Conservation (phyloP, 2,329 filamentous ascomycete species). For the Cryphonectria carpinicola region DNA sequence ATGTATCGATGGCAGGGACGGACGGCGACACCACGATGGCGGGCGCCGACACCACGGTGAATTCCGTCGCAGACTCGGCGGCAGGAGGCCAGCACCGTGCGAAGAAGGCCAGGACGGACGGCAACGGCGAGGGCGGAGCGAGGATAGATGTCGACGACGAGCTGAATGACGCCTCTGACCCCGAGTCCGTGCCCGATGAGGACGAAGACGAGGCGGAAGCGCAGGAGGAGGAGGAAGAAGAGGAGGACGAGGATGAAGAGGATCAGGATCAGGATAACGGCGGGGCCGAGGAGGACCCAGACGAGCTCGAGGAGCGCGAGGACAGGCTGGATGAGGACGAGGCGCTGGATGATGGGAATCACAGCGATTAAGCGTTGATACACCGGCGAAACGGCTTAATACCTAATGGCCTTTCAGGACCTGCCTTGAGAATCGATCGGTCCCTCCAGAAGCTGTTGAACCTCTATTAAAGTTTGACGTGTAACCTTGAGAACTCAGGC, state of each 20-base stretch:
- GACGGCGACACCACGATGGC: slow-evolving; percentile 35
- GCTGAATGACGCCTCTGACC: slow-evolving; percentile 43
- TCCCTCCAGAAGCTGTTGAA: neutral
- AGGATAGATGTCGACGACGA: slow-evolving; percentile 53
- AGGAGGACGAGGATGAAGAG: slow-evolving; percentile 54
- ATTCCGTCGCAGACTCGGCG: slow-evolving; percentile 26
- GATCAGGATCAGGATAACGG: slow-evolving; percentile 44
- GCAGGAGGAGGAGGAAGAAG: slow-evolving; percentile 50
- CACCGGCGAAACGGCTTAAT: neutral
- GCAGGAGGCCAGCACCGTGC: slow-evolving; percentile 34
- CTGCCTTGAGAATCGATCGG: neutral
- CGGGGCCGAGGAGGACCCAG: slow-evolving; percentile 57
- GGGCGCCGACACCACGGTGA: slow-evolving; percentile 30
- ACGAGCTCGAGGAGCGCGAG: slow-evolving; percentile 51
- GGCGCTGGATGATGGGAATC: slow-evolving; percentile 63
- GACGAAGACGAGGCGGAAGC: slow-evolving; percentile 41
- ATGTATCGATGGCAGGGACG: slow-evolving; percentile 37
- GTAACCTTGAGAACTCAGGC: neutral
- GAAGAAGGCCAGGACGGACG: slow-evolving; percentile 46
- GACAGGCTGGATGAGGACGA: slow-evolving; percentile 59
- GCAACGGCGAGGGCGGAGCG: slow-evolving; percentile 40
- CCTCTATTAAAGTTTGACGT: neutral
- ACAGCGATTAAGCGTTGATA: slow-evolving; percentile 52
- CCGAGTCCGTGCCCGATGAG: slow-evolving; percentile 38
- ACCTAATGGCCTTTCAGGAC: neutral